Conservation (phyloP, 345 rosid species). For the Murraya koenigii region DNA sequence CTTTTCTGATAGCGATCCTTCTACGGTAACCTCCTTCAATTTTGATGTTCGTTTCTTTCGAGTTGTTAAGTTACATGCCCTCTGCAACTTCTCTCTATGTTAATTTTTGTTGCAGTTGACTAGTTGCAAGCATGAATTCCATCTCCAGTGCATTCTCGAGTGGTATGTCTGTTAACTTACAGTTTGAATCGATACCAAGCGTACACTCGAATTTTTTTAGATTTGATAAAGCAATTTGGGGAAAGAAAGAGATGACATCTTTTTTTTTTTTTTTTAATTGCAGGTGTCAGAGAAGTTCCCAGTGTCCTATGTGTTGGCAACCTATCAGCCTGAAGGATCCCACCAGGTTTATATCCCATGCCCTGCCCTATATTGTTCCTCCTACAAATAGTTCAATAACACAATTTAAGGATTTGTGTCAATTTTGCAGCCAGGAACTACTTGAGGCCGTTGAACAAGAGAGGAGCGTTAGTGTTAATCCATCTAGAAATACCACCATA, state of each 20-base stretch:
- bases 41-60: background rate
- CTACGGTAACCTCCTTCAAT: conserved; percentile 48
- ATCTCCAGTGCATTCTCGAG: conserved; percentile 96
- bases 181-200: background rate
- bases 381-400: background rate
- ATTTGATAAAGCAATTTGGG: background rate
- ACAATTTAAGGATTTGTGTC: conserved; percentile 14
- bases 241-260: background rate
- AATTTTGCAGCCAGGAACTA: conserved; percentile 71
- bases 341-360: conserved; percentile 44
- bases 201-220: too few relatives aligned
- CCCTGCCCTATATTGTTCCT: background rate
- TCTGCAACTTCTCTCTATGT: background rate
- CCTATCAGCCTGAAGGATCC: conserved; percentile 89
- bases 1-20: conserved; percentile 81
- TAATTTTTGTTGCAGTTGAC: conserved; percentile 51
- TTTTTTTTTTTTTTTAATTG: conserved; percentile 9
- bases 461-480: conserved; percentile 70
- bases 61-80: conserved; percentile 1
- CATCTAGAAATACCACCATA: conserved; percentile 77
- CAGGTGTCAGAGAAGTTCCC: conserved; percentile 99
- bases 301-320: conserved; percentile 99
- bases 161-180: conserved; percentile 45
- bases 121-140: conserved; percentile 94
- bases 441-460: conserved; percentile 87